phyloP scores from a whole-genome alignment of 331 rosid species.

The Telfairia occidentalis region DNA sequence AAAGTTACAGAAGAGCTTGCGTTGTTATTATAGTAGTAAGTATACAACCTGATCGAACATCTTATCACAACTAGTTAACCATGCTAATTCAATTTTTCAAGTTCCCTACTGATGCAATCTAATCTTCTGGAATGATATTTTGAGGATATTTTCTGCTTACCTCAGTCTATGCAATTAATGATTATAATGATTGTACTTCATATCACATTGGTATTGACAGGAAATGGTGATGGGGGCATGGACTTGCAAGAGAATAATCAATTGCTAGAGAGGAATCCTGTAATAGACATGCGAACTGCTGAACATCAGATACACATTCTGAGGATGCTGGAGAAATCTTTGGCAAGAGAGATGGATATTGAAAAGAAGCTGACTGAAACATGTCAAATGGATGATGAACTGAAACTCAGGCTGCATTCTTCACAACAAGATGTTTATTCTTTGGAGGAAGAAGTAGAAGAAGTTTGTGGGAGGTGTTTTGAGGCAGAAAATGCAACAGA shows the following conservation, averaged over 20 bases:
- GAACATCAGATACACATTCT: constrained; percentile 63
- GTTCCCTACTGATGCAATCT: background rate
- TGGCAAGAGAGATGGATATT: constrained; percentile 78
- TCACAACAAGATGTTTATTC: constrained; percentile 41
- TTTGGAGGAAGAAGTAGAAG: constrained; percentile 54
- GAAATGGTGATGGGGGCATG: constrained; percentile 27
- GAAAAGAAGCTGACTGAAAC: constrained; percentile 58
- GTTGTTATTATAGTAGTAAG: constrained; percentile 43
- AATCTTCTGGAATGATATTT: background rate
- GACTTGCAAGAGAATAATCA: constrained; percentile 29
- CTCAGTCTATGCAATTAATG: background rate
- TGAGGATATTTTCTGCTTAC: background rate
- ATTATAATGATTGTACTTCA: background rate
- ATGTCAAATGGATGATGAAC: constrained; percentile 42
- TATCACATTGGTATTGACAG: constrained; percentile 26
- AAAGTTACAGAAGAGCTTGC: constrained; percentile 37
- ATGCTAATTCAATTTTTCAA: background rate
- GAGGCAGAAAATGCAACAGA: constrained; percentile 54
- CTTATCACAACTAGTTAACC: background rate
- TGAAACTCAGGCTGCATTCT: constrained; percentile 35
- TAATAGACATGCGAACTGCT: constrained; percentile 50
- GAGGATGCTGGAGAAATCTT: constrained; percentile 79
- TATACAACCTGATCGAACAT: background rate
- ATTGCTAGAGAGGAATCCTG: constrained; percentile 20
- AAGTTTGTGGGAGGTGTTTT: constrained; percentile 55